Percentiles rank a stretch among this genome's conserved stretches.
These are phyloP conservation scores for Stellera chamaejasme DNA, from an alignment of 345 rosid species.

Conservation along the genomic window DNA sequence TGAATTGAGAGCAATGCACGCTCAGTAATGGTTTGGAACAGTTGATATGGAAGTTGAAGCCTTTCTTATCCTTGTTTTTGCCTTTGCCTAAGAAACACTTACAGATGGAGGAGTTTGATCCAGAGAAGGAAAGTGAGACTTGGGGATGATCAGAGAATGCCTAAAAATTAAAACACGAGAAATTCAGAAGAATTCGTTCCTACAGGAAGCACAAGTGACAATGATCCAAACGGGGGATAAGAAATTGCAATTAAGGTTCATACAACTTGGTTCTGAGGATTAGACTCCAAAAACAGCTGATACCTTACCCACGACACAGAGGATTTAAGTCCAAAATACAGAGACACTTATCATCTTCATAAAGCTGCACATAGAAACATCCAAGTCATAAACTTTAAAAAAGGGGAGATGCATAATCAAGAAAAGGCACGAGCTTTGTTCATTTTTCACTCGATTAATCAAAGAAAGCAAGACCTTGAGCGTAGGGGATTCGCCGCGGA, in stretches of 20 bases:
- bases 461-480: conserved; percentile 37
- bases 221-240: neutral
- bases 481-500: conserved; percentile 70
- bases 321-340: conserved; percentile 86
- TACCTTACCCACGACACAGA: conserved; percentile 81
- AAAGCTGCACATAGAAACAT: conserved; percentile 40
- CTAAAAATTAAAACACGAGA: conserved; percentile 24
- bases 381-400: neutral
- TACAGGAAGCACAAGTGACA: neutral
- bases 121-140: conserved; percentile 70
- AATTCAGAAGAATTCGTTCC: neutral
- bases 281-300: conserved; percentile 9
- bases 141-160: conserved; percentile 94
- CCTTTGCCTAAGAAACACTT: conserved; percentile 27
- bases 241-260: no score
- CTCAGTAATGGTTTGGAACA: no score
- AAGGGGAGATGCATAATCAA: neutral
- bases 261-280: no score
- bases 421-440: neutral
- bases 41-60: no score
- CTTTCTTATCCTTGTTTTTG: no score
- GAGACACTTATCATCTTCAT: conserved; percentile 81
- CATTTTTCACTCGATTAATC: neutral
- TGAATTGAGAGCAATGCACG: no score
- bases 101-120: conserved; percentile 86